These are phyloP conservation scores for Chromera velia DNA, from an alignment of 73 alveolate species.

Conservation along the genomic window DNA sequence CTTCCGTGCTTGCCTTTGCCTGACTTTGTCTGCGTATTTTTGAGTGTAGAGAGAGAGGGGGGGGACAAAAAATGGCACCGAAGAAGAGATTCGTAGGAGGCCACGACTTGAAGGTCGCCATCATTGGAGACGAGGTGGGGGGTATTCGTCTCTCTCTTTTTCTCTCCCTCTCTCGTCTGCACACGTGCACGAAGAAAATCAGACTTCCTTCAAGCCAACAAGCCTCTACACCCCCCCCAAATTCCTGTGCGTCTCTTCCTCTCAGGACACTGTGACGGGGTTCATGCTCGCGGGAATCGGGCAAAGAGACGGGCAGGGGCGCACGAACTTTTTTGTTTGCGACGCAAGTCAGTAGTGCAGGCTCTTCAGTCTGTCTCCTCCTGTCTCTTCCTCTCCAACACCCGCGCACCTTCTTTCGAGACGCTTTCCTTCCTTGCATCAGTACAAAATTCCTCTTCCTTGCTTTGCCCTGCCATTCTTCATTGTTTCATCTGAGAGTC, in stretches of 20 bases:
- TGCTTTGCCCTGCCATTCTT: no score
- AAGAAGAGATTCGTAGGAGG: background rate
- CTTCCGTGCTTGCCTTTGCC: no score
- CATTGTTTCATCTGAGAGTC: no score
- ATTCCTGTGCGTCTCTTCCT: background rate
- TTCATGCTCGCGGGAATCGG: slow-evolving; percentile 77
- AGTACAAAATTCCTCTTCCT: no score
- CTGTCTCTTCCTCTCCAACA: background rate
- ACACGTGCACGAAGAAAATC: background rate
- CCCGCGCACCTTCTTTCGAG: no score
- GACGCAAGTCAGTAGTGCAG: slow-evolving; percentile 5
- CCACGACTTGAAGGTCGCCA: slow-evolving; percentile 37
- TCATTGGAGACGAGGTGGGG: slow-evolving; percentile 73
- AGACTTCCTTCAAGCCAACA: background rate
- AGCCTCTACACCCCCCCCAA: background rate
- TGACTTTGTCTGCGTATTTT: no score
- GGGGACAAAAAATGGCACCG: background rate
- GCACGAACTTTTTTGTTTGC: slow-evolving; percentile 49
- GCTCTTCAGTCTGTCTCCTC: slow-evolving; percentile 43
- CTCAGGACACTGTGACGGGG: slow-evolving; percentile 68
- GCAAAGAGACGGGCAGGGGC: slow-evolving; percentile 66
- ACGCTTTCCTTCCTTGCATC: no score
- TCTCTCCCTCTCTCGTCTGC: no score
- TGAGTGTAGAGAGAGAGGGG: no score
- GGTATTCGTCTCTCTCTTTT: no score